A percentile compares a stretch with the other conserved stretches of the same genome.
Evolutionary conservation across 1,284 basidiomycete genomes (phyloP).

Genomic region (Coniferiporia weirii): DNA sequence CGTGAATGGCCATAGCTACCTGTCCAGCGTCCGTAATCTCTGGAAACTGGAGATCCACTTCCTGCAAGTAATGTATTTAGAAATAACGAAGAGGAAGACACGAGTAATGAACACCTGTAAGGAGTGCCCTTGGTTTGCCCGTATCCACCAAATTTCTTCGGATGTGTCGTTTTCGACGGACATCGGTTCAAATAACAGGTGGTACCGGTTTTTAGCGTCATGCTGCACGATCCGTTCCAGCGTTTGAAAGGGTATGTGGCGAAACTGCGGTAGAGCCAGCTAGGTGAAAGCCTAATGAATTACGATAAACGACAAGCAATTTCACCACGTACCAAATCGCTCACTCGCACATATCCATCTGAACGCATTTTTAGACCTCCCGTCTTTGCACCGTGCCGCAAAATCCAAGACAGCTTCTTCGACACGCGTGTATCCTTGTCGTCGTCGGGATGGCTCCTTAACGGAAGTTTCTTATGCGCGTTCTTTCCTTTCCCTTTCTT

Average conservation of each 20-base stretch:
- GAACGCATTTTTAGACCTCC: slow-evolving; percentile 52
- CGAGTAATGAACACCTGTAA: slow-evolving; percentile 46
- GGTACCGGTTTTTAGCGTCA: slow-evolving; percentile 78
- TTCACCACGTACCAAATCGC: slow-evolving; percentile 47
- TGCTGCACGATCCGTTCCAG: slow-evolving; percentile 69
- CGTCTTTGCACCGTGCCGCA: slow-evolving; percentile 65
- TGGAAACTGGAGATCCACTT: slow-evolving; percentile 61
- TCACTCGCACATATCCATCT: slow-evolving; percentile 63
- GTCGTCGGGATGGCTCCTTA: slow-evolving; percentile 13
- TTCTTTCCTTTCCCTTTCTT: neutral
- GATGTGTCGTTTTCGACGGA: slow-evolving; percentile 21
- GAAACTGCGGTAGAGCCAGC: slow-evolving; percentile 50
- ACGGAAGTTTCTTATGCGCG: neutral
- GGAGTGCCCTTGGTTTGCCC: slow-evolving; percentile 94
- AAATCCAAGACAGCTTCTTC: slow-evolving; percentile 62
- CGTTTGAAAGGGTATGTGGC: slow-evolving; percentile 46
- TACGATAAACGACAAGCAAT: slow-evolving; percentile 8
- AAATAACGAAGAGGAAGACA: neutral
- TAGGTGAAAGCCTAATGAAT: slow-evolving; percentile 23
- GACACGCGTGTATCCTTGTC: slow-evolving; percentile 32
- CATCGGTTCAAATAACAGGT: slow-evolving; percentile 52
- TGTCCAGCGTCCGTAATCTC: slow-evolving; percentile 57
- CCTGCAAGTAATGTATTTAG: slow-evolving; percentile 31
- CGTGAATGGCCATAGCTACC: slow-evolving; percentile 76
- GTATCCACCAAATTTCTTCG: slow-evolving; percentile 69